Evolutionary conservation across 2,329 filamentous ascomycete species (phyloP).

Genomic region (Neonectria coccinea): DNA sequence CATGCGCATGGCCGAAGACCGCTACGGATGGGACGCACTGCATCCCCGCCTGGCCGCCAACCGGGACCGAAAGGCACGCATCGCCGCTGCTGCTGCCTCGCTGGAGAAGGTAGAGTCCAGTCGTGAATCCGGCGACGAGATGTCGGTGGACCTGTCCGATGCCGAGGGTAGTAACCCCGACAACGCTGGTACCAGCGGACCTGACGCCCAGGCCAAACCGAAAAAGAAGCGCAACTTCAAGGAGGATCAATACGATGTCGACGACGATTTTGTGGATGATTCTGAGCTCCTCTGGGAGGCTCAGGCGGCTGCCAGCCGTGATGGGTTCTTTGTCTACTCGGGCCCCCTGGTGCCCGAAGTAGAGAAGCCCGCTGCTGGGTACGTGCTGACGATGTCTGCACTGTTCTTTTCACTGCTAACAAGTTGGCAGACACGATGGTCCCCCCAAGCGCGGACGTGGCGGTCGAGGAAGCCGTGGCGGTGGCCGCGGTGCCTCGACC

Average conservation of each 20-base stretch:
- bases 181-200: slow-evolving; percentile 73
- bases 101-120: slow-evolving; percentile 80
- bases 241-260: slow-evolving; percentile 85
- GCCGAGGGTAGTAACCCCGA: slow-evolving; percentile 89
- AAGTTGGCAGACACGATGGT: slow-evolving; percentile 71
- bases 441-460: slow-evolving; percentile 76
- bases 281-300: slow-evolving; percentile 96
- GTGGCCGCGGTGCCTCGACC: slow-evolving; percentile 72
- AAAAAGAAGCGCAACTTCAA: slow-evolving; percentile 86
- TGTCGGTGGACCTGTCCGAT: slow-evolving; percentile 81
- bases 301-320: slow-evolving; percentile 91
- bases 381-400: slow-evolving; percentile 48
- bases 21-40: slow-evolving; percentile 93
- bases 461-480: slow-evolving; percentile 62
- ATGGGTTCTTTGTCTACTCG: slow-evolving; percentile 98
- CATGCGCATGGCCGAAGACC: slow-evolving; percentile 90
- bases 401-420: slow-evolving; percentile 50
- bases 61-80: slow-evolving; percentile 85
- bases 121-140: slow-evolving; percentile 81
- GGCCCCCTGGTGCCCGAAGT: slow-evolving; percentile 90
- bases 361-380: slow-evolving; percentile 74
- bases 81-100: slow-evolving; percentile 88
- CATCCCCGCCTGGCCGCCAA: slow-evolving; percentile 92
- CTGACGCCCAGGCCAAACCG: slow-evolving; percentile 71
- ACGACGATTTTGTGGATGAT: slow-evolving; percentile 90